Conservation (phyloP, 352 stramenopile genomes). For the Pythium dissotocum region DNA sequence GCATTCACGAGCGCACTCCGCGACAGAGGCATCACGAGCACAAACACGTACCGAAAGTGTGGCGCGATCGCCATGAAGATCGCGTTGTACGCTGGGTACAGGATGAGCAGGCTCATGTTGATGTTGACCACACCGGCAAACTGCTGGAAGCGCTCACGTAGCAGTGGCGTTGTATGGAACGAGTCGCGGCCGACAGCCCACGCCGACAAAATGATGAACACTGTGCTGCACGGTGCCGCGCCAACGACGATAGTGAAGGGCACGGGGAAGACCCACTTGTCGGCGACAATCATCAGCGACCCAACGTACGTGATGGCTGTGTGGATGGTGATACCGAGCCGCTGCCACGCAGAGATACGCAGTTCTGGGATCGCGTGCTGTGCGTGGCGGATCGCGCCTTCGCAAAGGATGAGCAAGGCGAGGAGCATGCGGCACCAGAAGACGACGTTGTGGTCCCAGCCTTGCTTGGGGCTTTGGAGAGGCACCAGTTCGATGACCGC, state of each 20-base stretch:
- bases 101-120: conserved; percentile 12
- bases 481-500: conserved; percentile 18
- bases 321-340: not conserved
- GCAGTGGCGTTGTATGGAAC: conserved; percentile 18
- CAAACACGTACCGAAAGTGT: conserved; percentile 1
- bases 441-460: not conserved
- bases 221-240: conserved; percentile 20
- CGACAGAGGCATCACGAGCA: conserved; percentile 19
- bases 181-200: conserved; percentile 21
- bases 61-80: conserved; percentile 6
- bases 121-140: conserved; percentile 20
- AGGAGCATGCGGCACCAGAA: not conserved
- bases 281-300: conserved; percentile 24
- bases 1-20: conserved; percentile 33
- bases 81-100: conserved; percentile 28
- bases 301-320: not conserved
- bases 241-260: conserved; percentile 37
- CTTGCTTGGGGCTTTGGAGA: conserved; percentile 6
- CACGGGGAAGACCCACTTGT: conserved; percentile 37
- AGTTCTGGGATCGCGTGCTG: conserved; percentile 9
- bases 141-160: conserved; percentile 19
- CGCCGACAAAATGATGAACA: conserved; percentile 17
- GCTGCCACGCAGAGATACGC: not conserved
- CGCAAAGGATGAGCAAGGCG: not conserved
- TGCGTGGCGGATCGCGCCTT: not conserved